Percentiles rank a stretch among this genome's conserved stretches.
Evolutionary conservation across 1,284 basidiomycete species (phyloP).

Genomic region (Macrocystidia cucumis): DNA sequence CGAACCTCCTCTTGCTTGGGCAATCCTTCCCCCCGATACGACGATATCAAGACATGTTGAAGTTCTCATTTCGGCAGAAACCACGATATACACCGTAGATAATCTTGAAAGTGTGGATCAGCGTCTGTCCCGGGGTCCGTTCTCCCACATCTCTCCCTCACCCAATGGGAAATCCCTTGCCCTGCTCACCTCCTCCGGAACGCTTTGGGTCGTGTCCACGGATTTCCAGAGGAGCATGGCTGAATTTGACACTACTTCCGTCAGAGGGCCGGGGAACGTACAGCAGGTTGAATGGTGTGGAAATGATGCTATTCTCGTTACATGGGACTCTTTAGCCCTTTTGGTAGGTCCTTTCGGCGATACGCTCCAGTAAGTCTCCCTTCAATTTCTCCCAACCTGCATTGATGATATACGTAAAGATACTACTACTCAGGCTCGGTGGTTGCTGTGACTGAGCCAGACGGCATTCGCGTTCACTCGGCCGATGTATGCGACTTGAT

Average conservation of each 20-base stretch:
- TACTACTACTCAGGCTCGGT: conserved; percentile 76
- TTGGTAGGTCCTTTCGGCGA: conserved; percentile 93
- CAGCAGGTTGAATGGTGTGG: conserved; percentile 91
- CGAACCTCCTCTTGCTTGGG: conserved; percentile 77
- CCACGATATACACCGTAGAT: conserved; percentile 78
- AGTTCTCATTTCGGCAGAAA: conserved; percentile 73
- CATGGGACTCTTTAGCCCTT: conserved; percentile 75
- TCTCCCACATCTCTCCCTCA: conserved; percentile 79
- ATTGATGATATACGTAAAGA: conserved; percentile 28
- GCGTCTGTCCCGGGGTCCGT: conserved; percentile 84
- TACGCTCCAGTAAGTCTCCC: conserved; percentile 61
- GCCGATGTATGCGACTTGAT: conserved; percentile 83
- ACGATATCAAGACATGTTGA: conserved; percentile 84
- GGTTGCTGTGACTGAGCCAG: conserved; percentile 78
- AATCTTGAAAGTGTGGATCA: conserved; percentile 85
- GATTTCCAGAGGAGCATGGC: conserved; percentile 89
- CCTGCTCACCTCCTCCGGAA: conserved; percentile 65
- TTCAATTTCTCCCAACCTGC: not conserved
- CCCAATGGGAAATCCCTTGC: conserved; percentile 94
- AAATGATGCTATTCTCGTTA: conserved; percentile 88
- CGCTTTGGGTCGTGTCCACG: conserved; percentile 88
- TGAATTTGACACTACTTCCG: conserved; percentile 67
- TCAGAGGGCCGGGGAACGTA: conserved; percentile 48
- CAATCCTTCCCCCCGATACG: conserved; percentile 79
- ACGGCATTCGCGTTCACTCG: conserved; percentile 81